These are phyloP conservation scores for Colletotrichum echinochloae DNA, from an alignment of 2,329 filamentous ascomycete species.

Conservation along the genomic window DNA sequence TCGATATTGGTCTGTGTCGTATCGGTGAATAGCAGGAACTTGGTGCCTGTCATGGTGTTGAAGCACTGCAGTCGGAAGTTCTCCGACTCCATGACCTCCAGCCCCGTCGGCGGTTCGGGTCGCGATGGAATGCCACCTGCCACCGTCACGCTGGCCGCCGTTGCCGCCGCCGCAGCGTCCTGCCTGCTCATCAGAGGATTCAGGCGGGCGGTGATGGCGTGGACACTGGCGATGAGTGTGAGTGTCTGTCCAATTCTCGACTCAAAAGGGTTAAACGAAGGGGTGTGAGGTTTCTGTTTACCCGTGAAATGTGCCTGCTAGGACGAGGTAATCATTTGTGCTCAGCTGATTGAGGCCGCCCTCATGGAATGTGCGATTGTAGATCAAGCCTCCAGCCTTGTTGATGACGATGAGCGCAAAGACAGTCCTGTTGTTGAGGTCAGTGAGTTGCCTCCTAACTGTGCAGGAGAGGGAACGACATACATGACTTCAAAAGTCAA, in stretches of 20 bases:
- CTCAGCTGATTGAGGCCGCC: conserved; percentile 87
- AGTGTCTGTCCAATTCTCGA: conserved; percentile 17
- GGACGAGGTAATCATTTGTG: conserved; percentile 95
- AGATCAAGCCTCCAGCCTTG: conserved; percentile 96
- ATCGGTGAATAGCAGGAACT: conserved; percentile 96
- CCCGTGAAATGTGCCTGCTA: conserved; percentile 98
- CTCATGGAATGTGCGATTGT: conserved; percentile 93
- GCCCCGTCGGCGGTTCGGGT: conserved; percentile 77
- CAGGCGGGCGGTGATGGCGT: conserved; percentile 75
- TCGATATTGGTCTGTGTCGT: conserved; percentile 89
- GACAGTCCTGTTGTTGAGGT: conserved; percentile 76
- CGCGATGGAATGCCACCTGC: conserved; percentile 55
- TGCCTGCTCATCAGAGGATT: conserved; percentile 63
- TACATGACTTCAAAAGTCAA: conserved; percentile 26
- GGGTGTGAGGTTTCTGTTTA: conserved; percentile 56
- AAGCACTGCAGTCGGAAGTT: conserved; percentile 97
- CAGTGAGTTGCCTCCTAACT: conserved; percentile 13
- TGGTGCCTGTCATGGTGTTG: conserved; percentile 92
- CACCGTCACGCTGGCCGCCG: conserved; percentile 51
- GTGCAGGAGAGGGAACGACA: neutral
- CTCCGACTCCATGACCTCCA: conserved; percentile 93
- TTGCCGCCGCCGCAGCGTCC: conserved; percentile 50
- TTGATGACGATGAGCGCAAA: conserved; percentile 98
- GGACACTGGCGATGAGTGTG: conserved; percentile 62
- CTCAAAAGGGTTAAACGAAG: conserved; percentile 42